Evolutionary conservation across 2,329 filamentous ascomycete species (phyloP), one percentile per base, ranked within the genome.

Genomic region (Gyromitra esculenta): DNA sequence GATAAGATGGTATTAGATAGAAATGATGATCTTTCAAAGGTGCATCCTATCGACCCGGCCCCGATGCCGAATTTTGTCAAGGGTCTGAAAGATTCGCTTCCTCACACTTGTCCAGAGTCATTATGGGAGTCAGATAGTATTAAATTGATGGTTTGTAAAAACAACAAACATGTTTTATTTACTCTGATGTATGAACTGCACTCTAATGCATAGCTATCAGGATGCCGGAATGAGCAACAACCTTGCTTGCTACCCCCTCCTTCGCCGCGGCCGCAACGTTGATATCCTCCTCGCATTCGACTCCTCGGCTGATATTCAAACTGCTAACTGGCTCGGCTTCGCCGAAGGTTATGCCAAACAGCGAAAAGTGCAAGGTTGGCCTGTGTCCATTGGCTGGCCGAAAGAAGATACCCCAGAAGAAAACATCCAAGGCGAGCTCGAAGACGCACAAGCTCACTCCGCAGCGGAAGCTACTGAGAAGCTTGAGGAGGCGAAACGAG

Each of bases 191-290:
- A 50, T 13, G 41, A 18, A 52, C 11, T 7, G 48, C 45, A 15
- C 41, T 63, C 63, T 74, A 52, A 74, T 18, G 1, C 48, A 39
- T 21, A 57, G 21, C 21, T 5, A 37, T 48, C 5, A 80, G 80
- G 96, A 99, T 83, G 94, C 96, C 1, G 96, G 96, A 65, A 99
- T 99, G 96, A 96, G 92, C 79, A 98, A 99, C 83, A 99, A 99
- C 82, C 86, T 99, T 7, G 96, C 96, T 1, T 94, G 98, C 54
- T 99, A 99, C 82, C 96, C 96, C 0, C 87, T 98, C 2, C 89
- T 99, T 18, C 90, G 96, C 9, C 93, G 93, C 0, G 95, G 94
- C 1, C 89, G 96, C 45, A 88, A 97, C 73, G 91, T 99, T 5
- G 96, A 99, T 81, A 88, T 99, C 56, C 86, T 98, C 59, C 89